These are phyloP conservation scores for Stachybotrys chartarum DNA, from an alignment of 2,329 filamentous ascomycete species.

Conservation along the genomic window DNA sequence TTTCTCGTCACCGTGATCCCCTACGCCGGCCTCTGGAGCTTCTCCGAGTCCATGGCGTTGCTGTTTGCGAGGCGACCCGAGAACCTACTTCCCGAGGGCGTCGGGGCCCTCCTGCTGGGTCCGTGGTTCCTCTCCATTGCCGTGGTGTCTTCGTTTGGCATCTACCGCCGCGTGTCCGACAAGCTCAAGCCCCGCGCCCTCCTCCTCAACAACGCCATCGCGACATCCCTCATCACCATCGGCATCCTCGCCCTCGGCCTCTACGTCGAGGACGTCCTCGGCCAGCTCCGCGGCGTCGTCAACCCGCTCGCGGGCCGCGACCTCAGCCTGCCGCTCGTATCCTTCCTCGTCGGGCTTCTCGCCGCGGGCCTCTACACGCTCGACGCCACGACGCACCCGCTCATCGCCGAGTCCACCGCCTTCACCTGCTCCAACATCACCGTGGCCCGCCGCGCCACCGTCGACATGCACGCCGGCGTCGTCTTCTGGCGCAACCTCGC, in stretches of 20 bases:
- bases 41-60: slow-evolving; percentile 36
- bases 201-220: slow-evolving; percentile 12
- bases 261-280: slow-evolving; percentile 22
- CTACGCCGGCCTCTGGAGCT: slow-evolving; percentile 37
- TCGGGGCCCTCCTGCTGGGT: slow-evolving; percentile 37
- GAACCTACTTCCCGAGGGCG: slow-evolving; percentile 25
- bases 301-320: slow-evolving; percentile 2
- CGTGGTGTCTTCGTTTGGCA: slow-evolving; percentile 22
- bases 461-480: slow-evolving; percentile 40
- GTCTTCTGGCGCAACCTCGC: slow-evolving; percentile 31
- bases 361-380: slow-evolving; percentile 34
- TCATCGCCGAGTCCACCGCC: slow-evolving; percentile 39
- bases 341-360: slow-evolving; percentile 39
- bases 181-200: slow-evolving; percentile 27
- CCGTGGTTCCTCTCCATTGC: slow-evolving; percentile 34
- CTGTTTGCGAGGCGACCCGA: slow-evolving; percentile 39
- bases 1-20: slow-evolving; percentile 38
- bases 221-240: slow-evolving; percentile 25
- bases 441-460: slow-evolving; percentile 36
- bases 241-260: slow-evolving; percentile 40
- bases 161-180: slow-evolving; percentile 20
- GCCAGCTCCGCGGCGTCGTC: slow-evolving; percentile 11
- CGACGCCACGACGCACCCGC: slow-evolving; percentile 31
- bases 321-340: slow-evolving; percentile 31
- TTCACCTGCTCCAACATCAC: slow-evolving; percentile 40